Base-by-base conservation (phyloP, 306 rosid species). In the Fragaria nilgerrensis region DNA sequence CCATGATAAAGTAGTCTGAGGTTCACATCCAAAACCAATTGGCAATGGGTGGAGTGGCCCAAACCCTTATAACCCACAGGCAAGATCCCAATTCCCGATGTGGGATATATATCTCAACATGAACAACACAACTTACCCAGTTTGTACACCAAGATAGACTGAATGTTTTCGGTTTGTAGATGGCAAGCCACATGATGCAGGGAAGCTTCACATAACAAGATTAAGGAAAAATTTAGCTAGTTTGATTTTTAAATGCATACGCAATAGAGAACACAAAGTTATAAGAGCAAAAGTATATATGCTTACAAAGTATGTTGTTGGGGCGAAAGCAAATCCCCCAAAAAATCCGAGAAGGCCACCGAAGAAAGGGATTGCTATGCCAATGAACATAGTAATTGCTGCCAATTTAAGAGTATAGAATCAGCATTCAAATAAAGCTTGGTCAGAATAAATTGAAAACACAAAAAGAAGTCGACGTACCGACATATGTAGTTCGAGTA, bases 251-350 rank as follows among this genome's bases (percentile, higher is more conserved):
- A 15, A 9, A 32, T 39, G 41, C 27, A 58, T 58, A 59, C 41
- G 23, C 67, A 5, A 1, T 2, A 11, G 16, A 20, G 7, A 22
- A 50, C 47, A 17, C 34, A 25, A 48, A 12, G 55, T 16, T 19
- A 70, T 1, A 22, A 2, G 13, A n/a, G 66, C 16, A 20, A 19
- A 43, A 8, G 6, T 73, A 8, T n/a, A 5, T 73, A 70, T 80
- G 12, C 91, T 91, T 85, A 93, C 97, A 9, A 77, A 93, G 79
- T 89, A 93, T 48, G 98, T 84, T 44, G 96, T 87, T 65, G 98
- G 98, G 75, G 97, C 93, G 73, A 93, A 90, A 74, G 93, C 98
- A 72, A 93, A 87, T 49, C 98, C 98, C 65, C 95, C 98, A 4
- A 93, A 82, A 83, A 93, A 88, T 83, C 98, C 98, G 13, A 93